Base-by-base conservation (phyloP, 208 protist species). In the Polymyxa betae region DNA sequence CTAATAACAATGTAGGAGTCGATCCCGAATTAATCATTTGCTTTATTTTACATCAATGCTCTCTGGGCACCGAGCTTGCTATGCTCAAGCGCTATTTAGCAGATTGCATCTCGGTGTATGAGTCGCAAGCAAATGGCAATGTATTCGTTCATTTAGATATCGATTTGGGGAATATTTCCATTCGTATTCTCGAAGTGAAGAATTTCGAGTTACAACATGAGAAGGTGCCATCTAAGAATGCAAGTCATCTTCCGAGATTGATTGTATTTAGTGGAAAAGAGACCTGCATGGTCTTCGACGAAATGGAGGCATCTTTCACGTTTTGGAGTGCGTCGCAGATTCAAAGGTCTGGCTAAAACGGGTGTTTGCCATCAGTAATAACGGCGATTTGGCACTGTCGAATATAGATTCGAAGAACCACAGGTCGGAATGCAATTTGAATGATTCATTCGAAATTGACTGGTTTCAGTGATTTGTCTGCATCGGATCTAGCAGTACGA, bases 41-140 rank as follows among this genome's bases (percentile, higher is more conserved):
- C n/a, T 82, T 82, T 43, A 82, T 82, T 43, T 5, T 82, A n/a
- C 72, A 82, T 12, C 72, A 82, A 43, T 35, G 5, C n/a, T 82
- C 72, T 5, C 16, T 82, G n/a, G 35, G 5, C 35, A n/a, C 5
- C 72, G 72, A 82, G 35, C 35, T 82, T n/a, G 5, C 16, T n/a
- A n/a, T 43, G 16, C 72, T 82, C 12, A 82, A 82, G n/a, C 72
- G 72, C 72, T 43, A 38, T 12, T n/a, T 45, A 20, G n/a, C 10
- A 20, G 72, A 82, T 20, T n/a, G n/a, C 5, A 82, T 82, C 72
- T 5, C 72, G n/a, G 72, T 35, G 5, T 35, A 43, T 35, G n/a
- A 35, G 72, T 43, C 40, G 16, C 5, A 43, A 35, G n/a, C 10
- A 20, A 43, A 82, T 43, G 72, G 35, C 72, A 29, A 66, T 29